Evolutionary conservation across 495 filamentous ascomycete species (phyloP), one percentile per base, ranked within the genome.

Genomic region (Trypethelium eluteriae): DNA sequence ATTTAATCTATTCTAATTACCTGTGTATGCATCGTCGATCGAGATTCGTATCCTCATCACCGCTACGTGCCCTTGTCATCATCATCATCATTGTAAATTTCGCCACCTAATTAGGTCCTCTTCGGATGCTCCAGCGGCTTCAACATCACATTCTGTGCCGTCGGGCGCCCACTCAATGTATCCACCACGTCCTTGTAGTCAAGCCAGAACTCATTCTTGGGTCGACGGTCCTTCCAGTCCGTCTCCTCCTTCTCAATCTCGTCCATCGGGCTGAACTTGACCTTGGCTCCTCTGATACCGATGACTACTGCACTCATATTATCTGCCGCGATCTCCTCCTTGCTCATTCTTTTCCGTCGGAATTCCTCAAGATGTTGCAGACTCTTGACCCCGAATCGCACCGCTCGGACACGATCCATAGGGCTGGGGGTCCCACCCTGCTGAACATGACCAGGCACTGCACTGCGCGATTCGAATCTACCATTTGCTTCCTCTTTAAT

Each of bases 391-490:
- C 93, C 91, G 72, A 99, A 85, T 61, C 95, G 85, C 10, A 96
- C 86, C 2, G 95, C 94, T 65, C 95, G 88, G 61, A 93, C 91
- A 65, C 95, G 88, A 76, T 99, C 95, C 93, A 98, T 97, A 4
- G 93, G 86, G 1, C 90, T 93, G 0, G 95, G 95, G 34, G 89
- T 91, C 47, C 92, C 92, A 72, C 94, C 94, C 77, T 98, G 93
- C 76, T 97, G 94, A 71, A 97, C 94, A 77, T 98, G 94, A 32
- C 95, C 95, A 0, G 95, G 95, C 46, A 98, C 91, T 47, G 91
- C 92, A 72, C 91, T 88, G 62, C 93, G 87, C n/a, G 90, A 89
- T 74, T 99, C 95, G 69, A 98, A 99, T 0, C 91, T 84, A 62
- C 92, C 92, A 69, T 89, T 87, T 10, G 94, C 89, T 77, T 98